These are phyloP conservation scores for Cyclocybe aegerita DNA, from an alignment of 768 basidiomycete genomes.

Conservation along the genomic window DNA sequence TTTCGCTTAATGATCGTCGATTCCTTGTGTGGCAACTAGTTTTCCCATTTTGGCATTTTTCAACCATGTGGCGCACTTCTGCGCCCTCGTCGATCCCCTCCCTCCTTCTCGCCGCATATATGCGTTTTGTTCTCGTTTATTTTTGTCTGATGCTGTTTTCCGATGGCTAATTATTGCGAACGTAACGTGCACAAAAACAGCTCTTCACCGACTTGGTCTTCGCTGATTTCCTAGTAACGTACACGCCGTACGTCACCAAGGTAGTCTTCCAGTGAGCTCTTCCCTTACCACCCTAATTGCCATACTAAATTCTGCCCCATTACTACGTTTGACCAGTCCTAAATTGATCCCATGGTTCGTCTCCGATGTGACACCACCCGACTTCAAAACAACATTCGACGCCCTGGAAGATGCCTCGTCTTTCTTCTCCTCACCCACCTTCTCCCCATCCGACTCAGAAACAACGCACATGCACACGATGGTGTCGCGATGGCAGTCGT, in stretches of 20 bases:
- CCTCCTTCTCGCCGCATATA: no score
- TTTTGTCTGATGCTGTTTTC: background rate
- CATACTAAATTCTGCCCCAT: background rate
- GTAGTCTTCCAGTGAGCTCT: slow-evolving; percentile 86
- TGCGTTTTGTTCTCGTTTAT: background rate
- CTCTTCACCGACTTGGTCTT: slow-evolving; percentile 92
- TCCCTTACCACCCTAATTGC: background rate
- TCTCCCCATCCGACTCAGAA: background rate
- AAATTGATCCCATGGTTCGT: slow-evolving; percentile 98
- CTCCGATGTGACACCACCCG: slow-evolving; percentile 87
- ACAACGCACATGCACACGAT: slow-evolving; percentile 52
- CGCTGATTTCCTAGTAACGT: slow-evolving; percentile 89
- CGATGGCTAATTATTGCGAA: no score
- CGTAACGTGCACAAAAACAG: no score
- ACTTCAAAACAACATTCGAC: slow-evolving; percentile 64
- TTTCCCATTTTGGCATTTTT: no score
- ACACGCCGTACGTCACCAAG: slow-evolving; percentile 77
- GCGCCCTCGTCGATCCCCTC: no score
- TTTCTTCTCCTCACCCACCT: slow-evolving; percentile 50
- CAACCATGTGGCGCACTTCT: no score
- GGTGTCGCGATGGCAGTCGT: slow-evolving; percentile 68
- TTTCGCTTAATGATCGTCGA: no score
- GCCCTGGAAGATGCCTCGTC: slow-evolving; percentile 54
- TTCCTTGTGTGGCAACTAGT: no score
- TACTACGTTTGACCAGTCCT: slow-evolving; percentile 49